Evolutionary conservation across 352 stramenopile species (phyloP).

Genomic region (Pythium phragmiticola): DNA sequence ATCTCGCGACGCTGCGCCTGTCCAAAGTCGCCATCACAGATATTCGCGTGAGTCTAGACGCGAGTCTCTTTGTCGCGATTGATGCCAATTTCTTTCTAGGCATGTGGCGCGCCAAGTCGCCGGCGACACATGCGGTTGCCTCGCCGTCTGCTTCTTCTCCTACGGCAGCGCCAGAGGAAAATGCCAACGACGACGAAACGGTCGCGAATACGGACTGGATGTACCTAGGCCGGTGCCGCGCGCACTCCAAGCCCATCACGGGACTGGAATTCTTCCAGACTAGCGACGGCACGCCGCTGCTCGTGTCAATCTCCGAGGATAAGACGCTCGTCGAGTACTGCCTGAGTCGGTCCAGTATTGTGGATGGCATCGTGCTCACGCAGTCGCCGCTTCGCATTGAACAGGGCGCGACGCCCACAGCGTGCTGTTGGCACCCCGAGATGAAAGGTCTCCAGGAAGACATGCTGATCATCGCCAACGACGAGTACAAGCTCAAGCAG

Average conservation of each 20-base stretch:
- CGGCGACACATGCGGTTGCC: too few relatives aligned
- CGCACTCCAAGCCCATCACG: conserved; percentile 82
- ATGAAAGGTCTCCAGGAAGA: conserved; percentile 82
- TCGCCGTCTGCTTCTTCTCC: too few relatives aligned
- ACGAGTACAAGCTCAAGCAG: conserved; percentile 94
- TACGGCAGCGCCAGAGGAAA: neutral
- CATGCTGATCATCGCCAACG: conserved; percentile 86
- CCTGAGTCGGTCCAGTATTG: conserved; percentile 73
- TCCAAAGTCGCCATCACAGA: conserved; percentile 75
- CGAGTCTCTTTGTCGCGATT: conserved; percentile 71
- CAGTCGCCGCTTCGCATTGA: conserved; percentile 75
- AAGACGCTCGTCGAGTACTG: conserved; percentile 90
- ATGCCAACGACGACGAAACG: neutral
- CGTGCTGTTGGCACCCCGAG: conserved; percentile 90
- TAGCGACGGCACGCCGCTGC: conserved; percentile 64
- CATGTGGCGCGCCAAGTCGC: conserved; percentile 67
- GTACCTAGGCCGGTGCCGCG: conserved; percentile 79
- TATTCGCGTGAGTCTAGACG: conserved; percentile 73
- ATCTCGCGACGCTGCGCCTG: conserved; percentile 65
- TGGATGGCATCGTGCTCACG: conserved; percentile 85
- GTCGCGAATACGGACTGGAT: conserved; percentile 54
- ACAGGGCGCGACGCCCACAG: conserved; percentile 80
- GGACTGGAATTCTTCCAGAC: conserved; percentile 85
- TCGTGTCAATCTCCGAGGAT: conserved; percentile 89
- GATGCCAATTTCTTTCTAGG: conserved; percentile 74